Base-by-base conservation (phyloP, 257 asterid genomes). In the Primulina huaijiensis region DNA sequence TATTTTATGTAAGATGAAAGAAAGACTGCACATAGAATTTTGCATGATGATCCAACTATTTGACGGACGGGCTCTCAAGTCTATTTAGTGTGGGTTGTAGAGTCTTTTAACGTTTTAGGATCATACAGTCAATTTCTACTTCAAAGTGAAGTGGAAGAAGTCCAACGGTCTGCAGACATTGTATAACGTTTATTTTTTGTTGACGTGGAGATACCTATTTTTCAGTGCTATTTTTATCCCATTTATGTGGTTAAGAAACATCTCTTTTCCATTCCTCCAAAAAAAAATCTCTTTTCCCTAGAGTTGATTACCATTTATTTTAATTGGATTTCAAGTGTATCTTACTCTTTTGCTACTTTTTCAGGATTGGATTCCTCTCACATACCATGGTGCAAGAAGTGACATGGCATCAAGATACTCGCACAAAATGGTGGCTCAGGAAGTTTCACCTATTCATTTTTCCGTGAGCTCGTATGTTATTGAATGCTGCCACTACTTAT, bases 331-430 rank as follows among this genome's bases (percentile, higher is more conserved):
- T 72, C 23, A n/a, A 58, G 59, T 64, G 63, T 53, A 60, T 35
- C 60, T 43, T 64, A 30, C 14, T 63, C 14, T 38, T 73, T 56
- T 73, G 31, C 59, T 33, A 25, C 64, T 9, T 68, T 74, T 62
- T 55, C 74, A 93, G 99, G 74, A 31, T n/a, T 90, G 99, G 99
- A 78, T 89, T 76, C 80, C 87, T 70, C 88, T 93, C 67, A 87
- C 81, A 25, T 90, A 89, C 84, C 87, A 80, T 81, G 82, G 82
- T 58, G 64, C 80, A 27, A 75, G 75, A 73, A 93, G 95, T 78
- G 88, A 78, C 68, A 50, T 80, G 75, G 84, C 96, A 60, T 75
- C 73, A 61, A 77, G 78, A 72, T 84, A 80, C 77, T 72, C 82
- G 33, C 62, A 77, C 33, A 83, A 80, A 75, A 75, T 93, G 94